Evolutionary conservation across 306 rosid species (phyloP), one percentile per base, ranked within the genome.

Genomic region (Medicago arabica): DNA sequence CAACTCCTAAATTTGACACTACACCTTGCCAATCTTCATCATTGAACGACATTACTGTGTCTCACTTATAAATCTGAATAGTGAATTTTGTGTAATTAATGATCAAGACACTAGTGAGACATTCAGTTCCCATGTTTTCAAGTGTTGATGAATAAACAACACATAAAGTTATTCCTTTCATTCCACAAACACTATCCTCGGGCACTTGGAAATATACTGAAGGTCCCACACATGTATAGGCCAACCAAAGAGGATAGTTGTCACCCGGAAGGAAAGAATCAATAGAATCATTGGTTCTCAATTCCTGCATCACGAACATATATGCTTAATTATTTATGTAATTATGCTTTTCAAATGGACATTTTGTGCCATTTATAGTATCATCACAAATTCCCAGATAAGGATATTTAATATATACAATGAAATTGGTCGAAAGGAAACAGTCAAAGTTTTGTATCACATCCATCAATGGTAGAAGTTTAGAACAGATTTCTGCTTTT

Each of bases 241-340:
- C 2, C 46, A 67, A 46, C 83, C 83, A 80, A 46, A 11, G 18
- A 41, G 83, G 83, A 43, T 41, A 64, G 28, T 79, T 79, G 43
- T 67, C 64, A 46, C 80, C 66, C 5, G 75, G 84, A 18, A 80
- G 67, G 25, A 17, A 17, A 68, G 50, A 10, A 25, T 18, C 55
- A 46, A 9, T 41, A 7, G 68, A 53, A 61, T 19, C 68, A 19
- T 51, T 59, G n/a, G 58, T 9, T 13, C 6, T 9, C 69, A 74
- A 66, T 54, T 51, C 74, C 78, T 72, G 60, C 55, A 34, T 21
- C 39, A 67, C 1, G 15, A 36, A 74, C 25, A n/a, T 40, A 21
- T 61, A n/a, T n/a, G n/a, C n/a, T n/a, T n/a, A n/a, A n/a, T n/a
- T n/a, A n/a, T n/a, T n/a, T n/a, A n/a, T n/a, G n/a, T n/a, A 16